Evolutionary conservation across 1,284 basidiomycete genomes (phyloP).

Genomic region (Boletus semigastroideus): DNA sequence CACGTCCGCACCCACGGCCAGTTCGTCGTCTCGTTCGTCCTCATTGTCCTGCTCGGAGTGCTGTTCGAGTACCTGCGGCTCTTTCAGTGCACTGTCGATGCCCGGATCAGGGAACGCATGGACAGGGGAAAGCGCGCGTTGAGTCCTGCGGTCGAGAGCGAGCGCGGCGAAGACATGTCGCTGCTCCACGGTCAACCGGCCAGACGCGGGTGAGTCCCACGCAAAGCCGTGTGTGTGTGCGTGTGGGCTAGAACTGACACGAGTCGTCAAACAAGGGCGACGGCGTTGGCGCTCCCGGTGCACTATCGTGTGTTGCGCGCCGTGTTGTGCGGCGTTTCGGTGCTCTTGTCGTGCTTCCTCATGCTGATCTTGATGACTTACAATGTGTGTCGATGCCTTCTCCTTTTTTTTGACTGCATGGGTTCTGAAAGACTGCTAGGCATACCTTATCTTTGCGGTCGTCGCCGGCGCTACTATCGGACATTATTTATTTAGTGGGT

Average conservation of each 20-base stretch:
- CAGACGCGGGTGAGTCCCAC: conserved; percentile 40
- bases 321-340: conserved; percentile 59
- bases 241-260: not conserved
- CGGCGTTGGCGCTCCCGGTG: conserved; percentile 40
- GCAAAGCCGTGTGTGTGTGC: not conserved
- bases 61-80: conserved; percentile 73
- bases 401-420: not conserved
- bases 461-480: conserved; percentile 71
- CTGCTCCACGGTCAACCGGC: conserved; percentile 48
- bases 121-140: conserved; percentile 44
- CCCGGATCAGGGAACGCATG: conserved; percentile 51
- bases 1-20: conserved; percentile 57
- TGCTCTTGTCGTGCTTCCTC: conserved; percentile 80
- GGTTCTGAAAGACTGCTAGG: conserved; percentile 43
- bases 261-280: not conserved
- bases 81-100: conserved; percentile 58
- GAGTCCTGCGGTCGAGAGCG: conserved; percentile 38
- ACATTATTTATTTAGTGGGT: conserved; percentile 66
- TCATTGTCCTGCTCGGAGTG: conserved; percentile 63
- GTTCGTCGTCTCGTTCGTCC: conserved; percentile 63
- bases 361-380: conserved; percentile 90
- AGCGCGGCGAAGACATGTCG: conserved; percentile 48
- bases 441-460: conserved; percentile 73
- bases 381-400: conserved; percentile 51
- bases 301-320: conserved; percentile 58